Conservation (phyloP, 371 early-diverging fungal species). For the Mucor ambiguus region DNA sequence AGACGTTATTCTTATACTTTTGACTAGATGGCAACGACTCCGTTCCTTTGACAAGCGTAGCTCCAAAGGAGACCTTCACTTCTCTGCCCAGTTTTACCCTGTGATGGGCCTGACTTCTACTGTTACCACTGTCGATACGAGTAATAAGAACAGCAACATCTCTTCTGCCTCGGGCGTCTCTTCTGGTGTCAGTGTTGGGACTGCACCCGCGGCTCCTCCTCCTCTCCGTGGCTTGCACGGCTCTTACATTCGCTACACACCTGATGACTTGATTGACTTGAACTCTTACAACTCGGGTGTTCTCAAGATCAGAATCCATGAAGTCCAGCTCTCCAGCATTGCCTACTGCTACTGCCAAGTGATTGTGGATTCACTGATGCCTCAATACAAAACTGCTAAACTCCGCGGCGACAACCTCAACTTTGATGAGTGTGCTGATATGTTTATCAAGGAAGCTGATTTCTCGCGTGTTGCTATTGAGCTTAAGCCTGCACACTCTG, state of each 20-base stretch:
- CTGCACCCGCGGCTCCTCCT: not conserved
- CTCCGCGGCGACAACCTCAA: constrained; percentile 34
- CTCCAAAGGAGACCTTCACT: constrained; percentile 67
- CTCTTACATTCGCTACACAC: constrained; percentile 39
- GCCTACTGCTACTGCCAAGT: constrained; percentile 40
- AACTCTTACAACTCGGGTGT: constrained; percentile 43
- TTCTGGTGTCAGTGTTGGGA: not conserved
- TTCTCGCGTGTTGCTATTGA: constrained; percentile 61
- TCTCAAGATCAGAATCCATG: constrained; percentile 41
- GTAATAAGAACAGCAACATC: constrained; percentile 6
- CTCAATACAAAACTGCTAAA: constrained; percentile 46
- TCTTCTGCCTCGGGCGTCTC: constrained; percentile 10
- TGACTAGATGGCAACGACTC: constrained; percentile 62
- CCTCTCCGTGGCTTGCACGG: constrained; percentile 36
- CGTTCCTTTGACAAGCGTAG: constrained; percentile 56
- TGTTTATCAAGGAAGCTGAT: constrained; percentile 65
- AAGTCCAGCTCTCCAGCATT: constrained; percentile 35
- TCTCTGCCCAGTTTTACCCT: constrained; percentile 70
- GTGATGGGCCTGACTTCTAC: constrained; percentile 51
- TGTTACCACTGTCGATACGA: not conserved
- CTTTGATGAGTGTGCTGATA: constrained; percentile 51
- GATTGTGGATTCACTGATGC: constrained; percentile 40
- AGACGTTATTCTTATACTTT: not conserved
- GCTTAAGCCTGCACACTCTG: constrained; percentile 40
- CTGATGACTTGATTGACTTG: constrained; percentile 48